phyloP scores from a whole-genome alignment of 2,329 filamentous ascomycete genomes.

The Chaetomium sp. region DNA sequence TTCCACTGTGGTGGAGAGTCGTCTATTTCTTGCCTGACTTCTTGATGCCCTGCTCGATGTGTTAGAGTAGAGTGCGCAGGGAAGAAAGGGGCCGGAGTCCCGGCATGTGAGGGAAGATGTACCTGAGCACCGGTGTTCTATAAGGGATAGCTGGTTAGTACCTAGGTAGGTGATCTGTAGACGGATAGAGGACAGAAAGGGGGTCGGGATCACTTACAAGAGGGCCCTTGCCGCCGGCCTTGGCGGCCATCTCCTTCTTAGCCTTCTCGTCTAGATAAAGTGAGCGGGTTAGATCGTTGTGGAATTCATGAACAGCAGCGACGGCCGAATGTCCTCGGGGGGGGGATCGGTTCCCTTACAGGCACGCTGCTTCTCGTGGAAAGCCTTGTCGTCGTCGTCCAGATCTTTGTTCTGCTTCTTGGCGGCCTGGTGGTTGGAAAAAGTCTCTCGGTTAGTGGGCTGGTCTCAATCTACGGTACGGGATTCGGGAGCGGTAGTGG shows the following conservation, averaged over 20 bases:
- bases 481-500: not conserved
- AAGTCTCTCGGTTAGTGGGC: not conserved
- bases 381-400: conserved; percentile 81
- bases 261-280: conserved; percentile 64
- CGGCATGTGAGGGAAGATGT: not conserved
- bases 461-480: not conserved
- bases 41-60: conserved; percentile 70
- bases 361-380: conserved; percentile 74
- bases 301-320: not conserved
- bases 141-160: no score
- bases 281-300: not conserved
- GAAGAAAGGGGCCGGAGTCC: not conserved
- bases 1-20: not conserved
- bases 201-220: conserved; percentile 35
- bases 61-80: not conserved
- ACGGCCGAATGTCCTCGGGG: no score
- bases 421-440: conserved; percentile 39
- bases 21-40: conserved; percentile 93
- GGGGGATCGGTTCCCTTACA: conserved; percentile 47
- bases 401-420: conserved; percentile 81
- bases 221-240: conserved; percentile 82
- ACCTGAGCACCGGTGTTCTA: conserved; percentile 24
- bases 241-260: conserved; percentile 74
- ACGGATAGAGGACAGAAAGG: not conserved
- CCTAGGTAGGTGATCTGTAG: not conserved